Percentiles rank a stretch among this genome's conserved stretches.
phyloP scores from a whole-genome alignment of 768 basidiomycete species.

The Mycena floridula region DNA sequence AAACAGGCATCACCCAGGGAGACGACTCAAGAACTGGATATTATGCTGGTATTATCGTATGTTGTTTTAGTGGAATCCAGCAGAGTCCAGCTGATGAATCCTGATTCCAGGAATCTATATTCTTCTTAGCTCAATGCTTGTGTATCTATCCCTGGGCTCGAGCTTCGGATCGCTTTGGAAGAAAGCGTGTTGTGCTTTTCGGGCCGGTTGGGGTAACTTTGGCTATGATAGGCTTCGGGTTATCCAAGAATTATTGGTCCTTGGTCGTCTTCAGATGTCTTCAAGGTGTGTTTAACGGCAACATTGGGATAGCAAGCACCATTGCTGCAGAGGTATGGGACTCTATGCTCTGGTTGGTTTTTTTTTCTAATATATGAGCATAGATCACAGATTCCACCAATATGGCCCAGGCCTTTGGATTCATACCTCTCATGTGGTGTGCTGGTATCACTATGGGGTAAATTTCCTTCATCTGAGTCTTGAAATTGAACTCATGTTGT shows the following conservation, averaged over 20 bases:
- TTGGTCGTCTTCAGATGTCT: slow-evolving; percentile 22
- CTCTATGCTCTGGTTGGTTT: background rate
- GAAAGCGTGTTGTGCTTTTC: slow-evolving; percentile 25
- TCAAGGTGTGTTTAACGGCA: slow-evolving; percentile 34
- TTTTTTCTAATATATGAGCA: slow-evolving; percentile 2
- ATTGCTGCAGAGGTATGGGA: slow-evolving; percentile 14
- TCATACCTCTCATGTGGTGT: slow-evolving; percentile 22
- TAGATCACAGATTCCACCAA: slow-evolving; percentile 27
- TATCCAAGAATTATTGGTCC: slow-evolving; percentile 21
- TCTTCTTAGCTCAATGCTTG: slow-evolving; percentile 27
- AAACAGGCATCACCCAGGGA: no score
- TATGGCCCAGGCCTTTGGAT: slow-evolving; percentile 23
- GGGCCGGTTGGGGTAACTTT: slow-evolving; percentile 27
- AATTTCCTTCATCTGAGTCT: no score
- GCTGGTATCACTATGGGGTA: no score
- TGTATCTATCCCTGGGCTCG: slow-evolving; percentile 27
- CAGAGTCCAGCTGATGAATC: no score
- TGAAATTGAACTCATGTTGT: no score
- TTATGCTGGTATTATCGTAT: no score
- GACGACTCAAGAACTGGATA: no score
- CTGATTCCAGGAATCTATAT: slow-evolving; percentile 35
- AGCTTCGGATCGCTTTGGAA: slow-evolving; percentile 29
- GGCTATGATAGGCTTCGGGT: slow-evolving; percentile 27
- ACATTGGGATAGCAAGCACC: no score
- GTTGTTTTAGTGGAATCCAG: no score